Base-by-base conservation (phyloP, 2,329 filamentous ascomycete species). In the Diplodia seriata region DNA sequence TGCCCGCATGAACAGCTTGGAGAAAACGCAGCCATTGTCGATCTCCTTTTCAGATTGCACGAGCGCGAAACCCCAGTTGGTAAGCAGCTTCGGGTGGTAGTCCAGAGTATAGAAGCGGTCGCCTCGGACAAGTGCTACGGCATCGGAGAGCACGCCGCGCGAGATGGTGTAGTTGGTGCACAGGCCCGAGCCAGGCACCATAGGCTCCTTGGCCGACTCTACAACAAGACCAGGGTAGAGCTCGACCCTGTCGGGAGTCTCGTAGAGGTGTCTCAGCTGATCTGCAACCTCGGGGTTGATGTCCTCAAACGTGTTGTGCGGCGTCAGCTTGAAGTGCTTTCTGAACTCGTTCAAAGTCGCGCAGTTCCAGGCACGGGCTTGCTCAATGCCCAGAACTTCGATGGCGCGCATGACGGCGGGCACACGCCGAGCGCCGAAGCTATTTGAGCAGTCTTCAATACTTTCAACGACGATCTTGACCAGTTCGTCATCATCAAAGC, bases 281-380 rank as follows among this genome's bases (percentile, higher is more conserved):
- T 90, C 84, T 2, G 91, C 86, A 18, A 94, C 86, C 54, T 87
- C 85, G 0, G 89, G 89, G 77, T 94, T 95, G 80, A 96, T 93
- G 62, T 94, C 91, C 76, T 94, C 91, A 69, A 96, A 96, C 0
- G 84, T 90, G 26, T 89, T 87, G 74, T 96, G 90, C 0, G 87
- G 86, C 78, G 91, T 91, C 6, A 97, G 82, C 1, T 89, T 88
- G 73, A 94, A 94, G 80, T 93, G 91, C 76, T 91, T 89, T 64
- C 92, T 86, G 83, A 95, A 96, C 81, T 95, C 92, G 74, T 96
- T 96, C 69, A 96, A 82, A 0, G 90, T 89, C 0, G 90, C 90
- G 9, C 93, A 80, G 69, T 93, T 90, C 92, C 92, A 96, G 67
- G 86, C 85, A 55, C 92, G 85, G 3, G 90, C 87, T 70, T 93